phyloP scores from a whole-genome alignment of 2,329 filamentous ascomycete genomes.

The Thyridium curvatum region DNA sequence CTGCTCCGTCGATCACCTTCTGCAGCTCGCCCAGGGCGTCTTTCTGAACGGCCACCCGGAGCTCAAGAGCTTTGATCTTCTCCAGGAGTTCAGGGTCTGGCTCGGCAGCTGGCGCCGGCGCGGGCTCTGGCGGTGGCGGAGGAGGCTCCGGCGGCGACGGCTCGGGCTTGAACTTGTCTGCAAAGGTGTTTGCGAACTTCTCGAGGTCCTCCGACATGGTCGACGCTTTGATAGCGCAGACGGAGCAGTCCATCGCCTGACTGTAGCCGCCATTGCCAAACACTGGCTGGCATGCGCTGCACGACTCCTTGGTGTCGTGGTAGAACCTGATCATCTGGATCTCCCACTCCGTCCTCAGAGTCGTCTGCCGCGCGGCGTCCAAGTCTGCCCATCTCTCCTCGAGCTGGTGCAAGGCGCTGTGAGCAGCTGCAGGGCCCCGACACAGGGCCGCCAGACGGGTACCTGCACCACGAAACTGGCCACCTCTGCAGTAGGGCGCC shows the following conservation, averaged over 20 bases:
- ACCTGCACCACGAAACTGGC: slow-evolving; percentile 3
- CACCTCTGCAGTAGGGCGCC: slow-evolving; percentile 1
- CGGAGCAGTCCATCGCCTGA: slow-evolving; percentile 1
- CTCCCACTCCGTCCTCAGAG: slow-evolving; percentile 5
- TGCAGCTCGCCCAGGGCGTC: too few species aligned
- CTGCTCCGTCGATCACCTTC: too few species aligned
- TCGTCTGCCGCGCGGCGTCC: background rate
- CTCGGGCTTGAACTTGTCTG: background rate
- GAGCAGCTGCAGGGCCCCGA: slow-evolving; percentile 2
- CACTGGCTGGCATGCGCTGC: slow-evolving; percentile 1
- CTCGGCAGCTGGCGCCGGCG: background rate
- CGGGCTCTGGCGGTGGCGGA: background rate
- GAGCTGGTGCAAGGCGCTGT: slow-evolving; percentile 1
- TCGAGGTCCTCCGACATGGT: slow-evolving; percentile 3
- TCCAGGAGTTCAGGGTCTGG: too few species aligned
- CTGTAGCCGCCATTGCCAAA: background rate
- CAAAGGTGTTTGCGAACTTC: background rate
- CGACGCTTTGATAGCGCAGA: background rate
- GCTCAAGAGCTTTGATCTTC: too few species aligned
- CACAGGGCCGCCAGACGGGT: slow-evolving; percentile 1
- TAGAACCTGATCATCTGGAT: background rate
- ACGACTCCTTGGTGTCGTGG: slow-evolving; percentile 1
- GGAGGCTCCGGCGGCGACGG: background rate
- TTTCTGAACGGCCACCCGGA: too few species aligned
- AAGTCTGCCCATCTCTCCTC: slow-evolving; percentile 3